Evolutionary conservation across 306 rosid species (phyloP).

Genomic region (Cicer chorassanicum): DNA sequence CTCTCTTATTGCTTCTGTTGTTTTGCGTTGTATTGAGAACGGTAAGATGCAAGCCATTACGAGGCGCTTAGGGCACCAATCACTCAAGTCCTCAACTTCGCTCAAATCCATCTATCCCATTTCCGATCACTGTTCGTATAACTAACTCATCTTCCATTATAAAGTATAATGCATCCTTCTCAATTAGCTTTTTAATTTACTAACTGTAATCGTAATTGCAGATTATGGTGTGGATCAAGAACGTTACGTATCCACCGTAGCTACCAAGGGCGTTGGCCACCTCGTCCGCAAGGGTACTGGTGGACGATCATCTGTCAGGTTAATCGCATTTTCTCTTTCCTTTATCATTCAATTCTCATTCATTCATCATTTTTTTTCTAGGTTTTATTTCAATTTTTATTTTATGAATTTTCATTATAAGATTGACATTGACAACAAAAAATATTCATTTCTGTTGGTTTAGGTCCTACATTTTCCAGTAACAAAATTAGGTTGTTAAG

Average conservation of each 20-base stretch:
- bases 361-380: background rate
- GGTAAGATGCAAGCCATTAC: constrained; percentile 80
- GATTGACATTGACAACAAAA: background rate
- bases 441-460: constrained; percentile 3
- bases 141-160: constrained; percentile 1
- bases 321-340: background rate
- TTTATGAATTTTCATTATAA: constrained; percentile 2
- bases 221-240: constrained; percentile 73
- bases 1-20: constrained; percentile 1
- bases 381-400: background rate
- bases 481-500: background rate
- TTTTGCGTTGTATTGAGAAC: constrained; percentile 28
- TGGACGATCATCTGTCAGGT: constrained; percentile 99
- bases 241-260: constrained; percentile 68
- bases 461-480: constrained; percentile 31
- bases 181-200: constrained; percentile 4
- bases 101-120: constrained; percentile 66
- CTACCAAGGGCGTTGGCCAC: constrained; percentile 84
- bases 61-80: constrained; percentile 74
- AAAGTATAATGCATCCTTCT: constrained; percentile 16
- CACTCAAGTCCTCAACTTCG: constrained; percentile 52
- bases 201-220: constrained; percentile 41
- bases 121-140: constrained; percentile 68
- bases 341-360: background rate
- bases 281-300: constrained; percentile 98